phyloP scores from a whole-genome alignment of 129 eudicot species.

The Cynara cardunculus region DNA sequence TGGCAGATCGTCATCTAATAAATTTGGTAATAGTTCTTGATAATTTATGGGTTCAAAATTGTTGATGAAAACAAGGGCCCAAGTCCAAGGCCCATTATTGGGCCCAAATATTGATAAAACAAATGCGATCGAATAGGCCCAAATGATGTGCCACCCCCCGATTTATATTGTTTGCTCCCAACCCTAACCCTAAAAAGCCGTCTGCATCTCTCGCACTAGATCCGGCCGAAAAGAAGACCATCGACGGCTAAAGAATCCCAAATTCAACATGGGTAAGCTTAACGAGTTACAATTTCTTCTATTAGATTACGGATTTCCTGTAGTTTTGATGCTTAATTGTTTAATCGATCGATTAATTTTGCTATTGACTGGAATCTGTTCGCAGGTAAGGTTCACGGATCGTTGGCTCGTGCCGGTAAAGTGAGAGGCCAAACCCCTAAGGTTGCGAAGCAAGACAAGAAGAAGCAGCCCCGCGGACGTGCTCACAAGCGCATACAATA shows the following conservation, averaged over 20 bases:
- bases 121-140: not conserved
- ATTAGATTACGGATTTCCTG: not conserved
- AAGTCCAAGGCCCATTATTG: not conserved
- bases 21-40: too few relatives aligned
- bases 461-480: constrained; percentile 64
- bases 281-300: not conserved
- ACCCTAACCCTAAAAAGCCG: constrained; percentile 21
- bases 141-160: not conserved
- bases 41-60: not conserved
- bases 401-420: constrained; percentile 60
- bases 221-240: constrained; percentile 16
- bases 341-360: not conserved
- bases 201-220: not conserved
- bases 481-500: constrained; percentile 63
- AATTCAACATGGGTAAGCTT: constrained; percentile 26
- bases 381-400: constrained; percentile 59
- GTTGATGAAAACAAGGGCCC: not conserved
- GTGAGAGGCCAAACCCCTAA: constrained; percentile 63
- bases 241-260: not conserved
- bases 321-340: not conserved
- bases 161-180: not conserved
- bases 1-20: too few relatives aligned
- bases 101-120: not conserved
- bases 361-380: not conserved
- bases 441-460: constrained; percentile 69